Evolutionary conservation across 352 stramenopile species (phyloP).

Genomic region (Phytophthora cactorum): DNA sequence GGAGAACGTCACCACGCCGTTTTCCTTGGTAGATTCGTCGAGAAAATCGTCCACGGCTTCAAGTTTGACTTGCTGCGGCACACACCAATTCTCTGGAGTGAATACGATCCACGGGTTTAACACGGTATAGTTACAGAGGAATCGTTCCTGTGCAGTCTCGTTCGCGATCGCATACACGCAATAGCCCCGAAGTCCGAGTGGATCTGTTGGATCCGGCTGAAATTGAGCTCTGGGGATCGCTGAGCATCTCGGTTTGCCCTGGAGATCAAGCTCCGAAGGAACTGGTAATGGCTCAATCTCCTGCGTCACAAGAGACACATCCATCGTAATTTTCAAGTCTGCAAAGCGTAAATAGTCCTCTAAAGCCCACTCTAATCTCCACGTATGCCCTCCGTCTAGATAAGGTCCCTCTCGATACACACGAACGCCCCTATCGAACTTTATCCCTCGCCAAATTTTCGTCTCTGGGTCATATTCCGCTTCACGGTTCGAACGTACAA

Average conservation of each 20-base stretch:
- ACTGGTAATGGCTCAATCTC: constrained; percentile 67
- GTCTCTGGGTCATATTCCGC: constrained; percentile 67
- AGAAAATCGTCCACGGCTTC: constrained; percentile 63
- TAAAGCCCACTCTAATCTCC: constrained; percentile 76
- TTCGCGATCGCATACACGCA: constrained; percentile 77
- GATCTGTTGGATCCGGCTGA: constrained; percentile 47
- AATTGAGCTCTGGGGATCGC: constrained; percentile 62
- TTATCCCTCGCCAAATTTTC: constrained; percentile 49
- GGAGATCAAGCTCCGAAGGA: constrained; percentile 53
- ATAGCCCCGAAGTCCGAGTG: constrained; percentile 54
- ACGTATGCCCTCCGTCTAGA: constrained; percentile 74
- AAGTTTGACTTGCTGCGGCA: constrained; percentile 58
- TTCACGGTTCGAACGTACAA: constrained; percentile 74
- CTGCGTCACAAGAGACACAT: constrained; percentile 66
- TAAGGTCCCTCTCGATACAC: constrained; percentile 71
- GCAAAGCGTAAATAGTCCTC: constrained; percentile 78
- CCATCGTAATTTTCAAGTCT: constrained; percentile 65
- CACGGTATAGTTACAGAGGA: constrained; percentile 81
- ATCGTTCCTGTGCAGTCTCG: constrained; percentile 68
- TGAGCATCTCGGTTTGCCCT: constrained; percentile 51
- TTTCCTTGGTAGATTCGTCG: constrained; percentile 52
- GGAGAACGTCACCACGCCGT: constrained; percentile 60
- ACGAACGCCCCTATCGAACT: constrained; percentile 79
- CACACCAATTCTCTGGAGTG: constrained; percentile 72
- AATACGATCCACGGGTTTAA: constrained; percentile 79